Percentiles rank a stretch among this genome's conserved stretches.
These are phyloP conservation scores for Xylaria palmicola DNA, from an alignment of 495 filamentous ascomycete genomes.

Conservation along the genomic window DNA sequence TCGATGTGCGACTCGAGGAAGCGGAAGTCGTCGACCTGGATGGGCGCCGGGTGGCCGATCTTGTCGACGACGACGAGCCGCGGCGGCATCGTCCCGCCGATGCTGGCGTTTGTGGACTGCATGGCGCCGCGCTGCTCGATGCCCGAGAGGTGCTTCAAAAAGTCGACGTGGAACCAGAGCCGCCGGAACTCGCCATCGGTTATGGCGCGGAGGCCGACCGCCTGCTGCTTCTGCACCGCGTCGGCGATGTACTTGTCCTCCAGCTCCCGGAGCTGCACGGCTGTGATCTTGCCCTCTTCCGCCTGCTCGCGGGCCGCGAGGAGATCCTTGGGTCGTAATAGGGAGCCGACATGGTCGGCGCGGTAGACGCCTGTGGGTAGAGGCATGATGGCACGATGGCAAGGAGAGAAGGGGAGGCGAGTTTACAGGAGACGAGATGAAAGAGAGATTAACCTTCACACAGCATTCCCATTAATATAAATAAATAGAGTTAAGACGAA, in stretches of 20 bases:
- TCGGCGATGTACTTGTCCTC: slow-evolving; percentile 68
- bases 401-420: neutral
- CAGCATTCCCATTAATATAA: neutral
- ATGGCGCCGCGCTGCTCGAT: slow-evolving; percentile 44
- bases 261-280: slow-evolving; percentile 43
- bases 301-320: slow-evolving; percentile 44
- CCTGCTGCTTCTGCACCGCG: slow-evolving; percentile 58
- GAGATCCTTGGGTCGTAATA: slow-evolving; percentile 41
- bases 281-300: slow-evolving; percentile 44
- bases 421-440: neutral
- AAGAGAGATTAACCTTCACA: neutral
- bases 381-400: slow-evolving; percentile 32
- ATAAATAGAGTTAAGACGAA: neutral
- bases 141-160: slow-evolving; percentile 43
- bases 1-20: slow-evolving; percentile 53
- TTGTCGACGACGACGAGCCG: slow-evolving; percentile 46
- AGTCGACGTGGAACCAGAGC: slow-evolving; percentile 50
- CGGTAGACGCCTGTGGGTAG: slow-evolving; percentile 49
- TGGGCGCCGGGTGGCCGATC: slow-evolving; percentile 45
- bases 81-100: slow-evolving; percentile 45
- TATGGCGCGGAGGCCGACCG: slow-evolving; percentile 61
- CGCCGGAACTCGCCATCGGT: slow-evolving; percentile 74
- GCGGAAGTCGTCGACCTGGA: slow-evolving; percentile 60
- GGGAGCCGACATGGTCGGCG: slow-evolving; percentile 51
- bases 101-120: slow-evolving; percentile 42